Evolutionary conservation across 306 rosid species (phyloP).

Genomic region (Fragaria ananassa): DNA sequence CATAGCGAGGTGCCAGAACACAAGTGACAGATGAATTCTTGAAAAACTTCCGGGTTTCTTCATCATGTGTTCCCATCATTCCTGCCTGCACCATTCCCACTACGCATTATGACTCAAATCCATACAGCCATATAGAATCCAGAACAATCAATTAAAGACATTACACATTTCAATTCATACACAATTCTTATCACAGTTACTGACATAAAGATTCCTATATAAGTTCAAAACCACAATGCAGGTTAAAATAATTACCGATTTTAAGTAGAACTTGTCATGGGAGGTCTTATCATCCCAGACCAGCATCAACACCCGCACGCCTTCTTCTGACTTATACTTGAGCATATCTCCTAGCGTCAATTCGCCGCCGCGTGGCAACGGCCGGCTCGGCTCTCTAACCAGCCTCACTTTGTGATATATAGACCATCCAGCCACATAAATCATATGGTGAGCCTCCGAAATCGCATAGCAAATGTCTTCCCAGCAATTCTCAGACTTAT

Average conservation of each 20-base stretch:
- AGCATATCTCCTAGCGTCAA: slow-evolving; percentile 87
- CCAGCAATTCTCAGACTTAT: slow-evolving; percentile 66
- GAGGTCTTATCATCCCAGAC: slow-evolving; percentile 97
- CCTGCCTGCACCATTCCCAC: slow-evolving; percentile 55
- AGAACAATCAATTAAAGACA: neutral
- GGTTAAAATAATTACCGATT: slow-evolving; percentile 46
- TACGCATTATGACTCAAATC: slow-evolving; percentile 16
- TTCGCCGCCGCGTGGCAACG: slow-evolving; percentile 62
- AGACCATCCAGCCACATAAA: slow-evolving; percentile 85
- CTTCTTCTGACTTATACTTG: slow-evolving; percentile 89
- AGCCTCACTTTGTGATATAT: slow-evolving; percentile 68
- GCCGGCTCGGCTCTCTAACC: slow-evolving; percentile 62
- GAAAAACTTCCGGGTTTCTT: slow-evolving; percentile 78
- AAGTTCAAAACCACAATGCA: neutral
- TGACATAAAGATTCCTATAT: neutral
- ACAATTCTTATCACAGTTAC: neutral
- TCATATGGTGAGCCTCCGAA: slow-evolving; percentile 86
- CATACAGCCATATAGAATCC: neutral
- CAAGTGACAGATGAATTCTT: slow-evolving; percentile 90
- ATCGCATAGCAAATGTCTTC: slow-evolving; percentile 90
- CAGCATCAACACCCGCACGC: slow-evolving; percentile 73
- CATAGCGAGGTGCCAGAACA: slow-evolving; percentile 77
- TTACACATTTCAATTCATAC: neutral
- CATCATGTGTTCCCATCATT: slow-evolving; percentile 89
- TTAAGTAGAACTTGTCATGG: slow-evolving; percentile 50